Base-by-base conservation (phyloP, 2,329 filamentous ascomycete species). In the Neopestalotiopsis rosae region DNA sequence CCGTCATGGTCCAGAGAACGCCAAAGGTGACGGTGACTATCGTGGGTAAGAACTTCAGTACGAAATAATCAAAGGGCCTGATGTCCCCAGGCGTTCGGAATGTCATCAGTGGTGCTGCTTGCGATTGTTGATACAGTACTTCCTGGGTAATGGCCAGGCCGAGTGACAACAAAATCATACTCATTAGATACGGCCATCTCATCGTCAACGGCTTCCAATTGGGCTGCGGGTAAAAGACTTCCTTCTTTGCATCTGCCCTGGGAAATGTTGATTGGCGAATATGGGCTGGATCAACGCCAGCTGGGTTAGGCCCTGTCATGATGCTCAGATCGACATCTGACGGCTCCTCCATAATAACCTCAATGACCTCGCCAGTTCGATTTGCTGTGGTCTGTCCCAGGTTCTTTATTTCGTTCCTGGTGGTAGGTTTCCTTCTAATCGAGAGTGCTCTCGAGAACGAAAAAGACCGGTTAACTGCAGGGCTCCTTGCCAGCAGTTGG, bases 201-300 rank as follows among this genome's bases (percentile, higher is more conserved):
- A 92, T 91, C 0, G 87, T 86, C 70, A 90, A 86, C 0, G 90
- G 90, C 75, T 89, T 90, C 90, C 90, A 92, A 76, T 92, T 87
- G 2, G 89, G 87, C 69, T 88, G 86, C 0, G 89, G 89, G 71
- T 89, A 90, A 72, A 89, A 90, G 0, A 89, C 78, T 67, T 88
- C 81, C 0, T 82, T 82, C 65, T 80, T 81, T 67, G 81, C 78
- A 17, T 79, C 76, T 49, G 77, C 79, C n/a, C 73, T 72, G 3
- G 80, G 77, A 58, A 82, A 80, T 1, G 80, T 83, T 14, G 81
- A 79, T 28, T 78, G 80, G 5, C 80, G 81, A 70, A 78, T 78
- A 10, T 76, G 74, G 59, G 76, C 73, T 5, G 76, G 73, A 20
- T 75, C 70, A 34, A 71, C 61, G 7, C 69, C 72, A 20, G 73